Base-by-base conservation (phyloP, 495 filamentous ascomycete genomes). In the Penicillium waksmanii region DNA sequence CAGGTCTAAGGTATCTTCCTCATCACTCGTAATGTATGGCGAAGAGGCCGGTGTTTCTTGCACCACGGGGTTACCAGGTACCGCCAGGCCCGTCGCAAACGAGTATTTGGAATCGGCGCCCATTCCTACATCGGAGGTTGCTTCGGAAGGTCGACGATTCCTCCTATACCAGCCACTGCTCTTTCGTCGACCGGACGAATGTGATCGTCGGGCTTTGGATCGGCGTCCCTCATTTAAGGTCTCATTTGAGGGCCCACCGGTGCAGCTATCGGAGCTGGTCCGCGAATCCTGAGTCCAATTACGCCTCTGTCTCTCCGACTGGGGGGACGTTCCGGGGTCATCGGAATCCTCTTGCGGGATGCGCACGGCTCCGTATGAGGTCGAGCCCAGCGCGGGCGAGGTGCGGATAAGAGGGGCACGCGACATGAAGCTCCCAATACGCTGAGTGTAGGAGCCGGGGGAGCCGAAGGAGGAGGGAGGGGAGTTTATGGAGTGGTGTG, bases 351-450 rank as follows among this genome's bases (percentile, higher is more conserved):
- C 55, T 12, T 60, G 55, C 34, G 60, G 58, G n/a, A 54, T 66
- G 18, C 78, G 80, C 21, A 84, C 75, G 27, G 83, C 80, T 54
- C 85, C 84, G 65, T 88, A 87, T 15, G 82, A 83, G 25, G 82
- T 82, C 21, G 80, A 82, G 31, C 71, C 77, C 68, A 82, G 79
- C 17, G 82, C 83, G 51, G 84, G 82, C 58, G 85, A 82, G 55
- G 83, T 81, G 60, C 84, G 85, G 57, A 88, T 70, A 34, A 85
- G 79, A 43, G 76, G 82, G 47, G 75, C 72, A 65, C 78, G 79
- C 58, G 81, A 85, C 85, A 87, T 87, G 65, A 71, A 63, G 58
- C 36, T 55, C 55, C 58, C 49, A 42, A 62, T 31, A 21, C 52
- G 69, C 46, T 65, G 62, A 25, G 49, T 55, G 57, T 70, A 4